Evolutionary conservation across 1,284 basidiomycete genomes (phyloP), one percentile per base, ranked within the genome.

Genomic region (Trichosporon inkin): DNA sequence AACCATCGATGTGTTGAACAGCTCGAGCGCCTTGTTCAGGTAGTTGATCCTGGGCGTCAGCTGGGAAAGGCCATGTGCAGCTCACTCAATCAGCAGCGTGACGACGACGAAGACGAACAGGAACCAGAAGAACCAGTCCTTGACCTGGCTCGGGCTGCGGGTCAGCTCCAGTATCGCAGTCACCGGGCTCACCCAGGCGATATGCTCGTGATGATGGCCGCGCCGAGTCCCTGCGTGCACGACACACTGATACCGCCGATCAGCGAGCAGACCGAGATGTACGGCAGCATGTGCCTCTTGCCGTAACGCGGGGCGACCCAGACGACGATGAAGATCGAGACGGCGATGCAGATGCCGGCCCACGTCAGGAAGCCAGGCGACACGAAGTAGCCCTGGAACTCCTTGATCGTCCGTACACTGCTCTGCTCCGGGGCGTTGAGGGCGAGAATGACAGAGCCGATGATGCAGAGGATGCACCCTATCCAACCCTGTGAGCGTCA

Each of bases 211-310:
- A 99, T 85, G 70, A 99, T 96, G 40, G 92, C 88, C 20, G 90
- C 81, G 37, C 95, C 95, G 19, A 99, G 84, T 36, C 95, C 95
- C 44, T 92, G 93, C 3, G 93, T 97, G 61, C 95, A 94, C 68
- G 90, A 93, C 68, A 99, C 95, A 64, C 88, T 92, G 62, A 99
- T 88, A 1, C 96, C 95, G 28, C 95, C 95, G 71, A 98, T 97
- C 82, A 98, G 86, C 65, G 89, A 92, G 79, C 95, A 99, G 38
- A 97, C 89, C 47, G 84, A 81, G 68, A 96, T 93, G 78, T 98
- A 97, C 84, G 93, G 93, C 64, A 99, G 79, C 94, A 98, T 97
- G 72, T 86, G 89, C 79, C 87, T 88, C 79, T 89, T 93, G 57
- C 95, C 95, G 76, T 90, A 92, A 70, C 86, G 86, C 38, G 62